Evolutionary conservation across 78 protist species (phyloP), one percentile per base, ranked within the genome.

Genomic region (Creolimax fragrantissima): DNA sequence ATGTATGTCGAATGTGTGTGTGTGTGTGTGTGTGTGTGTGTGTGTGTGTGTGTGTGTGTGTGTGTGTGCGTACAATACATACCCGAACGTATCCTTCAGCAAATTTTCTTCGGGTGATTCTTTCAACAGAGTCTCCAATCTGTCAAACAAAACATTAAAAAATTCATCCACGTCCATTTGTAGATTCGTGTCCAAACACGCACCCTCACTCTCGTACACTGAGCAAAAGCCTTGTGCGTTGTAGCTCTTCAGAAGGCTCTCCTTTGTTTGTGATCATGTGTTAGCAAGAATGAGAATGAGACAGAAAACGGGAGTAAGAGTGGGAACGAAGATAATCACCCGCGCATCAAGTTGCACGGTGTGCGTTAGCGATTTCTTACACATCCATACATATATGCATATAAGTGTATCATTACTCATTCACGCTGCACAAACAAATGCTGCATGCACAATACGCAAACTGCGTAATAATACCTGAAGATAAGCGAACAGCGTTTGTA

Each of bases 161-260:
- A 96, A 98, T 95, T 98, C 99, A 86, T 94, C 95, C 2, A 94
- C 95, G 92, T 96, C 97, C 96, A 93, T 94, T 81, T 96, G 97
- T 43, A 93, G 58, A 41, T 92, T 85, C 0, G 45, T 39, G 91
- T 96, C 93, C 37, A 96, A 44, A 5, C 92, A 81, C n/a, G 88
- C 42, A 43, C 97, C 97, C 67, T 94, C 95, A 74, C 81, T 93
- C 17, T 83, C 45, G 91, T 41, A 91, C 74, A 4, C 93, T 4
- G 2, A 2, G 35, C 94, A 90, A 67, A 96, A 95, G 41, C 91
- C 93, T 35, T 47, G 88, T 32, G 96, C 93, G 90, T 93, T 93
- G 93, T 93, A 95, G n/a, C 92, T 89, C 90, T 35, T 45, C 96
- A 47, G 43, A 43, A 94, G 96, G 44, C 93, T 90, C 91, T 95